A percentile compares a stretch with the other conserved stretches of the same genome.
Conservation (phyloP, 2,329 filamentous ascomycete genomes). For the Penicillium griseofulvum region DNA sequence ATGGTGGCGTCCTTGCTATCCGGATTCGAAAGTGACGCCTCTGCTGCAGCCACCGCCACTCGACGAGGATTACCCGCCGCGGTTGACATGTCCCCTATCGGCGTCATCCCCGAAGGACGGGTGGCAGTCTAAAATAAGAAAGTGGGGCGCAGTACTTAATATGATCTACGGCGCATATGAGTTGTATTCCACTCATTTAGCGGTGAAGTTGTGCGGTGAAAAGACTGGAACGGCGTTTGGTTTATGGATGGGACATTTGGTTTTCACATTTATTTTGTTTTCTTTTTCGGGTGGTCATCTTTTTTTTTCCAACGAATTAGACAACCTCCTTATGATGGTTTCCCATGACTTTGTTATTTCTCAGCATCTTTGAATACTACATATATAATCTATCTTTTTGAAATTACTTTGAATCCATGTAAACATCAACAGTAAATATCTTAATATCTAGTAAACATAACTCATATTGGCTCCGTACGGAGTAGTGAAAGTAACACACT, state of each 20-base stretch:
- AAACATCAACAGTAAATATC: too few relatives aligned
- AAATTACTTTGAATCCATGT: too few relatives aligned
- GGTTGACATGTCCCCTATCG: conserved; percentile 3
- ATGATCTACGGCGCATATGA: background rate
- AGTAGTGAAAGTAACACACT: too few relatives aligned
- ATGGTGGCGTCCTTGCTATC: conserved; percentile 34
- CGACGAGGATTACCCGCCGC: background rate
- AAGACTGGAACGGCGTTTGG: background rate
- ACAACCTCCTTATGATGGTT: background rate
- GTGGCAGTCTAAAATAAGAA: conserved; percentile 16
- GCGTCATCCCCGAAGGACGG: conserved; percentile 17
- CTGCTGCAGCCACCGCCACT: background rate
- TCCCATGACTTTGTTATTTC: background rate
- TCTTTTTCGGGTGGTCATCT: background rate
- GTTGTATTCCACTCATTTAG: background rate
- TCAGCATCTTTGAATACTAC: background rate
- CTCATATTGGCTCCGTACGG: too few relatives aligned
- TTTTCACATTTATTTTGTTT: background rate
- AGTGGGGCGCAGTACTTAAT: background rate
- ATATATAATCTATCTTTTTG: too few relatives aligned
- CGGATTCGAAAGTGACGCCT: conserved; percentile 18
- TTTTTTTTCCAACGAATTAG: background rate
- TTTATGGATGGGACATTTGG: background rate
- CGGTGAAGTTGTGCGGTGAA: background rate
- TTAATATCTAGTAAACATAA: too few relatives aligned